Percentiles rank a stretch among this genome's conserved stretches.
These are phyloP conservation scores for Trametes cingulata DNA, from an alignment of 768 basidiomycete species.

Conservation along the genomic window DNA sequence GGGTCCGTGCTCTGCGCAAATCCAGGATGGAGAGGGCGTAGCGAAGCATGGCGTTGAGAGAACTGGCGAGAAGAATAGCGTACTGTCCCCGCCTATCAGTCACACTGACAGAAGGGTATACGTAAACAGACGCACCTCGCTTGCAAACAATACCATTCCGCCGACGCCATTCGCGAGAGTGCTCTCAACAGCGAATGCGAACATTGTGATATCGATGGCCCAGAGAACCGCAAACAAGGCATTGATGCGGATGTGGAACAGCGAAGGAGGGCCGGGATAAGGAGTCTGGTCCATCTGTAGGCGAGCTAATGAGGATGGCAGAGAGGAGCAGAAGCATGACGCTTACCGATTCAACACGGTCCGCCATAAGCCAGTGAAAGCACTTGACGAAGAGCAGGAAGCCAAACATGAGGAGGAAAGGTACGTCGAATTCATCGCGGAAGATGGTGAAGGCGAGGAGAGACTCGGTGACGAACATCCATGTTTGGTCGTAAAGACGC, in stretches of 20 bases:
- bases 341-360: conserved; percentile 93
- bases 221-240: conserved; percentile 75
- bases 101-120: neutral
- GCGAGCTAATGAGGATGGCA: neutral
- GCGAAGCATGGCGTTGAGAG: conserved; percentile 76
- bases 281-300: conserved; percentile 94
- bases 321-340: conserved; percentile 13
- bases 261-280: conserved; percentile 75
- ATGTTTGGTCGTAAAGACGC: conserved; percentile 93
- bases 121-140: conserved; percentile 62
- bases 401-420: conserved; percentile 93
- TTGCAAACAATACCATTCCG: conserved; percentile 93
- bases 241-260: conserved; percentile 87
- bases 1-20: conserved; percentile 69
- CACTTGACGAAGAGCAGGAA: conserved; percentile 93
- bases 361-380: conserved; percentile 96
- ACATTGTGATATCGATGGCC: conserved; percentile 73
- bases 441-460: conserved; percentile 97
- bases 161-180: conserved; percentile 79
- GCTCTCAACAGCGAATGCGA: conserved; percentile 77
- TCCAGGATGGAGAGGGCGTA: conserved; percentile 84
- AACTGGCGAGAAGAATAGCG: conserved; percentile 82
- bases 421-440: conserved; percentile 90
- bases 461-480: conserved; percentile 98
- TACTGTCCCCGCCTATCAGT: conserved; percentile 53